Evolutionary conservation across 2,329 filamentous ascomycete genomes (phyloP), one percentile per base, ranked within the genome.

Genomic region (Arachnomyces sp.): DNA sequence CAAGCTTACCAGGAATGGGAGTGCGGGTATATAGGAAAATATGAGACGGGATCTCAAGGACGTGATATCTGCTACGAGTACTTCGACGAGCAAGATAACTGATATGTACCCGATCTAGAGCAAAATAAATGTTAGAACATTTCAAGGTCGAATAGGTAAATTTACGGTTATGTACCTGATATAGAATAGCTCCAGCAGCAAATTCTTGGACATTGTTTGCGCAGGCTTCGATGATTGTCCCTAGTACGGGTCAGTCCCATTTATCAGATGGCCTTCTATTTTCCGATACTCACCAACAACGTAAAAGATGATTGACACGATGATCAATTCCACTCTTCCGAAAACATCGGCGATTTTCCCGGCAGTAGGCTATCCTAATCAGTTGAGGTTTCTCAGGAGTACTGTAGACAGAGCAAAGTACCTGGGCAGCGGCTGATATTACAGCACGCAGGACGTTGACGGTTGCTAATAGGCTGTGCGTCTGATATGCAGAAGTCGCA

Each of bases 311-410:
- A 77, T 68, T 0, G 74, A 72, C 1, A 76, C 55, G 3, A 70
- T 53, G 9, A 81, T 66, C 28, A 80, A 61, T 52, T 81, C 76
- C 14, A 76, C 66, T 43, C 78, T 69, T 14, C 78, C 79, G 48
- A 81, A 78, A 7, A 79, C 72, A 49, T 77, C 78, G 13, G 77
- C 74, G 41, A 81, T 67, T 49, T 79, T 81, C 7, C 76, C 77
- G 0, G 73, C 73, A 0, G 77, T 73, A 20, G 67, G 77, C 61
- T 77, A 60, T 2, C 18, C 36, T 4, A 17, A 38, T n/a, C 6
- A 17, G 33, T n/a, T 4, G 30, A 29, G 29, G 13, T 28, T 17
- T 12, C 9, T 18, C 2, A 16, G 9, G 20, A 9, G 29, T 3
- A 11, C 20, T 17, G 7, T 17, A 25, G 34, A 14, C 3, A 18